A percentile compares a stretch with the other conserved stretches of the same genome.
Conservation (phyloP, 768 basidiomycete species). For the Mycena chlorophos region DNA sequence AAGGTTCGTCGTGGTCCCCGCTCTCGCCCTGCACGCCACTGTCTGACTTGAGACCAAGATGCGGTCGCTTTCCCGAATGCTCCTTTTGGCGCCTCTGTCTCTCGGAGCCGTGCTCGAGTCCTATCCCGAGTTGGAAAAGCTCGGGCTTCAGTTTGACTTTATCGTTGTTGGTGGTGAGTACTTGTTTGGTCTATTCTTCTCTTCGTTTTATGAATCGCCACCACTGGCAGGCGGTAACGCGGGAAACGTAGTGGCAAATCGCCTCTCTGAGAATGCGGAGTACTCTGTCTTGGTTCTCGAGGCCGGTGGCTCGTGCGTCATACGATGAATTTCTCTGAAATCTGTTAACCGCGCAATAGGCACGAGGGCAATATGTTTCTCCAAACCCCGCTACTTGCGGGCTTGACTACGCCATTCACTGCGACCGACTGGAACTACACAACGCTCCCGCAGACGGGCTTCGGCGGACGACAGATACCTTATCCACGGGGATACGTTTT, state of each 20-base stretch:
- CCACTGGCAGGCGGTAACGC: slow-evolving; percentile 28
- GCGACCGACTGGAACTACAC: slow-evolving; percentile 32
- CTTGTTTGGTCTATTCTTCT: background rate
- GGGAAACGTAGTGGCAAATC: slow-evolving; percentile 34
- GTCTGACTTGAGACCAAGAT: background rate
- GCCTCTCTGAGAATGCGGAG: slow-evolving; percentile 33
- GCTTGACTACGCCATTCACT: slow-evolving; percentile 8
- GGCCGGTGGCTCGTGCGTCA: slow-evolving; percentile 28
- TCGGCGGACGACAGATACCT: slow-evolving; percentile 24
- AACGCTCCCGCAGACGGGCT: slow-evolving; percentile 25
- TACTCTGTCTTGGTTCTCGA: slow-evolving; percentile 34
- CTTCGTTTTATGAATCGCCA: background rate
- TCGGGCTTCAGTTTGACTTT: slow-evolving; percentile 24
- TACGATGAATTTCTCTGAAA: background rate
- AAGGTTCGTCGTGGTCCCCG: too few species aligned
- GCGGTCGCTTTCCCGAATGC: background rate
- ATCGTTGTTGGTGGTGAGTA: slow-evolving; percentile 30
- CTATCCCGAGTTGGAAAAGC: background rate
- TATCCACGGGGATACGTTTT: slow-evolving; percentile 30
- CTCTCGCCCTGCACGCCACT: too few species aligned
- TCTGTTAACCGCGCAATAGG: background rate
- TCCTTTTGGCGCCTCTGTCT: background rate
- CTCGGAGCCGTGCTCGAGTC: background rate
- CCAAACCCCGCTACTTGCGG: slow-evolving; percentile 3
- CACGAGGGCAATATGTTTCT: background rate